These are phyloP conservation scores for Apiospora sp. DNA, from an alignment of 2,329 filamentous ascomycete genomes.

Conservation along the genomic window DNA sequence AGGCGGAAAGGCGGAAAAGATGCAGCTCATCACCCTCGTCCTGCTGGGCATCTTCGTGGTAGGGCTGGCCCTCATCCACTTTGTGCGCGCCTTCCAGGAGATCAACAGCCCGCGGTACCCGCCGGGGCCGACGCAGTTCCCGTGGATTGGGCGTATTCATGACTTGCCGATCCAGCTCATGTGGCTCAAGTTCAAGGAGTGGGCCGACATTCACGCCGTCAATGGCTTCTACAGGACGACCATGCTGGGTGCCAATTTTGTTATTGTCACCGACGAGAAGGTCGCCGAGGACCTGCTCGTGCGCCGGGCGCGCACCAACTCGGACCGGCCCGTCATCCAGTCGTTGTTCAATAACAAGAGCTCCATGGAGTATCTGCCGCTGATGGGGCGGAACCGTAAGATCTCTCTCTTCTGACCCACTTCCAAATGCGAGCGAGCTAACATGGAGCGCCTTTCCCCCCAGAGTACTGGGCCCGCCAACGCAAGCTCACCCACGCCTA, in stretches of 20 bases:
- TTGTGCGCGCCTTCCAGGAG: conserved; percentile 39
- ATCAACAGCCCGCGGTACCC: conserved; percentile 42
- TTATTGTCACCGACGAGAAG: conserved; percentile 59
- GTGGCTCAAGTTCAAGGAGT: conserved; percentile 61
- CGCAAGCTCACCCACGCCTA: conserved; percentile 60
- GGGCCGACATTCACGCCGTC: conserved; percentile 42
- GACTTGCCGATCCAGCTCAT: conserved; percentile 56
- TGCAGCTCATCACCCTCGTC: conserved; percentile 39
- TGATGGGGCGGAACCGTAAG: conserved; percentile 64
- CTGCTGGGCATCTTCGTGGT: conserved; percentile 33
- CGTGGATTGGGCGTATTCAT: conserved; percentile 49
- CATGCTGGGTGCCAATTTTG: conserved; percentile 45
- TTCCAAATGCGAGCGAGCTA: no score
- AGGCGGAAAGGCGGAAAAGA: conserved; percentile 26
- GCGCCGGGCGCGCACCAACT: conserved; percentile 59
- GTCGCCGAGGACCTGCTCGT: conserved; percentile 61
- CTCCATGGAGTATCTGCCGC: conserved; percentile 63
- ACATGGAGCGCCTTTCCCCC: not conserved
- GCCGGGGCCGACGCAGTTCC: conserved; percentile 44
- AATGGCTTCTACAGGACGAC: conserved; percentile 45
- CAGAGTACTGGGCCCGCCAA: conserved; percentile 63
- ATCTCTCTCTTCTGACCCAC: conserved; percentile 27
- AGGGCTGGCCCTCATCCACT: conserved; percentile 34
- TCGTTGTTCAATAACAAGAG: conserved; percentile 63
- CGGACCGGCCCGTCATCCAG: conserved; percentile 55